Conservation (phyloP, 495 filamentous ascomycete genomes). For the Cercophora samala region DNA sequence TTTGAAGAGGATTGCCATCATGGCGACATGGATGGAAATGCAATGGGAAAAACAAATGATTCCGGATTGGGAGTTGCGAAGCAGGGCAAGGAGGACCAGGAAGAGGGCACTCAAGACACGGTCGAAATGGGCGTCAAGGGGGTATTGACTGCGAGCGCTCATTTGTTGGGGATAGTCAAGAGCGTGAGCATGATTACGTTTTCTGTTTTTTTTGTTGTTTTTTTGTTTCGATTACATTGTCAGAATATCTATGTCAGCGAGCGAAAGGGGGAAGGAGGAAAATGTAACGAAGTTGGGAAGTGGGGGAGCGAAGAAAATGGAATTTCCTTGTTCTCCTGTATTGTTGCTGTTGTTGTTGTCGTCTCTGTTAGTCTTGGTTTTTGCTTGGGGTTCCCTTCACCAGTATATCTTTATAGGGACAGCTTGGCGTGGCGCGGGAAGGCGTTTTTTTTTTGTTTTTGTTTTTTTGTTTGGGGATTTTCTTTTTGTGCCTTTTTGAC, state of each 20-base stretch:
- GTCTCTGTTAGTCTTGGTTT: constrained; percentile 10
- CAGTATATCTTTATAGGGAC: too few relatives aligned
- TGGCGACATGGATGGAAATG: neutral
- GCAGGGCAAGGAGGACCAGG: neutral
- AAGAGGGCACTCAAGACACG: neutral
- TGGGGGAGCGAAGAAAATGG: neutral
- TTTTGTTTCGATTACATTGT: neutral
- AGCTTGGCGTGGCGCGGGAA: too few relatives aligned
- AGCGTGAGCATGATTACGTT: neutral
- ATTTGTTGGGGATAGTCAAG: too few relatives aligned
- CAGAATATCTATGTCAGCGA: neutral
- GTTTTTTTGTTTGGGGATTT: too few relatives aligned
- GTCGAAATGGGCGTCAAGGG: neutral
- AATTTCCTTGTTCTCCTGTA: neutral
- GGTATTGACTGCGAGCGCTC: neutral
- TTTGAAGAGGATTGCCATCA: neutral
- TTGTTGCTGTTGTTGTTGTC: neutral
- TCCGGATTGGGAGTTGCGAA: neutral
- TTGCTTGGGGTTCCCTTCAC: too few relatives aligned
- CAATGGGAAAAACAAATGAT: neutral
- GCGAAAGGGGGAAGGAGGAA: neutral
- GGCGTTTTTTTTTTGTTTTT: too few relatives aligned
- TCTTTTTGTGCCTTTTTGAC: too few relatives aligned
- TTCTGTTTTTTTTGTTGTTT: neutral
- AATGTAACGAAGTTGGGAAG: too few relatives aligned